Conservation (phyloP, 768 basidiomycete species). For the Megacollybia marginata region DNA sequence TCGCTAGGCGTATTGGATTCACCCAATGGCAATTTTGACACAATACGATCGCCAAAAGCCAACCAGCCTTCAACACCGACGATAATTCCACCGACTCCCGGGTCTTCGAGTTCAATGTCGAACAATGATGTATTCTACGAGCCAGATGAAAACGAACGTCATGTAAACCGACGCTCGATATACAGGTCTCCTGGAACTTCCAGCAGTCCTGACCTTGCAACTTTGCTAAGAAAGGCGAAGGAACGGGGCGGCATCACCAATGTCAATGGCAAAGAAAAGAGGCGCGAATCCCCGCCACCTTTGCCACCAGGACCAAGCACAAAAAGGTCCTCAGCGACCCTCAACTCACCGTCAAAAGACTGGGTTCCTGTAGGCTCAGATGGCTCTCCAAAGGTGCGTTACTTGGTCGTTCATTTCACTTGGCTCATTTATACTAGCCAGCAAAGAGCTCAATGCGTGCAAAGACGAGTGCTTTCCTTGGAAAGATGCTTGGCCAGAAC, state of each 20-base stretch:
- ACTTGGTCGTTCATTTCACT: neutral
- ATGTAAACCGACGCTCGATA: slow-evolving; percentile 75
- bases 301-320: slow-evolving; percentile 33
- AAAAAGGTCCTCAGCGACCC: slow-evolving; percentile 35
- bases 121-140: slow-evolving; percentile 58
- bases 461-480: slow-evolving; percentile 76
- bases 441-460: slow-evolving; percentile 61
- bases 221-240: slow-evolving; percentile 77
- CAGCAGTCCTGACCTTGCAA: slow-evolving; percentile 87
- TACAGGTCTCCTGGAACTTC: slow-evolving; percentile 86
- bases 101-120: slow-evolving; percentile 40
- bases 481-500: slow-evolving; percentile 65
- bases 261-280: slow-evolving; percentile 20
- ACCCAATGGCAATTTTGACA: neutral
- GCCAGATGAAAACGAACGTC: slow-evolving; percentile 58
- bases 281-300: slow-evolving; percentile 36
- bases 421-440: slow-evolving; percentile 24
- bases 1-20: slow-evolving; percentile 47
- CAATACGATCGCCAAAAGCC: slow-evolving; percentile 20
- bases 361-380: slow-evolving; percentile 38
- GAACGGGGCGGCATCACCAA: slow-evolving; percentile 46
- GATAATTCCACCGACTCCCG: slow-evolving; percentile 65
- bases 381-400: slow-evolving; percentile 44
- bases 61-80: slow-evolving; percentile 52
- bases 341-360: slow-evolving; percentile 26